Evolutionary conservation across 352 stramenopile species (phyloP).

Genomic region (Globisporangium spiculum): DNA sequence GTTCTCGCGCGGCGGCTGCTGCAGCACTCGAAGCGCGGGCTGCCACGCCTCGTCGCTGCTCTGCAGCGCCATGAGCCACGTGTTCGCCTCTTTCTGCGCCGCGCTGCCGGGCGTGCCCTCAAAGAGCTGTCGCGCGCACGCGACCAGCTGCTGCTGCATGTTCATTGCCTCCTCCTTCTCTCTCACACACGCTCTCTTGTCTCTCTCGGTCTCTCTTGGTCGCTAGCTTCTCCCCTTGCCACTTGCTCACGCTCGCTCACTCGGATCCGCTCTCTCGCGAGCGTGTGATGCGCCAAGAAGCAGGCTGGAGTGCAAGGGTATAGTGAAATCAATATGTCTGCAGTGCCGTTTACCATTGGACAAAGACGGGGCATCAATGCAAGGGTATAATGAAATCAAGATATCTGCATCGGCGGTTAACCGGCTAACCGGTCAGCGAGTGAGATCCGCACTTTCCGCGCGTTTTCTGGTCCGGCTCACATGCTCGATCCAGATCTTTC

Average conservation of each 20-base stretch:
- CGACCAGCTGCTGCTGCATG: constrained; percentile 53
- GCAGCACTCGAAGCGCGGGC: constrained; percentile 51
- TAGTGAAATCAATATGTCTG: no score
- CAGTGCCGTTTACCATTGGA: no score
- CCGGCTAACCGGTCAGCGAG: not conserved
- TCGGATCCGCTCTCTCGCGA: not conserved
- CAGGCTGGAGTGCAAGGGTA: no score
- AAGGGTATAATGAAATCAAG: not conserved
- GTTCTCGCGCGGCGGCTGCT: constrained; percentile 25
- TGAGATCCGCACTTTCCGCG: constrained; percentile 4
- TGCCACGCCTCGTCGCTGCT: constrained; percentile 50
- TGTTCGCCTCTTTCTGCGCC: constrained; percentile 55
- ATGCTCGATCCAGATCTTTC: not conserved
- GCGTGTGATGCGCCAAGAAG: not conserved
- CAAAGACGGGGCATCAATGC: not conserved
- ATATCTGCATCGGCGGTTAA: not conserved
- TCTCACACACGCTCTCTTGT: not conserved
- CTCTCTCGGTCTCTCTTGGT: not conserved
- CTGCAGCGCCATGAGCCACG: constrained; percentile 73
- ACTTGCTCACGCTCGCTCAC: not conserved
- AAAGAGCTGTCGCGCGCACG: constrained; percentile 62
- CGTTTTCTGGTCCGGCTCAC: constrained; percentile 1
- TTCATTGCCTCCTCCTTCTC: constrained; percentile 7
- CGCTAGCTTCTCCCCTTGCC: not conserved
- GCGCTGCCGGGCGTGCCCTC: constrained; percentile 51